A percentile compares a stretch with the other conserved stretches of the same genome.
phyloP scores from a whole-genome alignment of 2,329 filamentous ascomycete genomes.

The Septoria petroselini region DNA sequence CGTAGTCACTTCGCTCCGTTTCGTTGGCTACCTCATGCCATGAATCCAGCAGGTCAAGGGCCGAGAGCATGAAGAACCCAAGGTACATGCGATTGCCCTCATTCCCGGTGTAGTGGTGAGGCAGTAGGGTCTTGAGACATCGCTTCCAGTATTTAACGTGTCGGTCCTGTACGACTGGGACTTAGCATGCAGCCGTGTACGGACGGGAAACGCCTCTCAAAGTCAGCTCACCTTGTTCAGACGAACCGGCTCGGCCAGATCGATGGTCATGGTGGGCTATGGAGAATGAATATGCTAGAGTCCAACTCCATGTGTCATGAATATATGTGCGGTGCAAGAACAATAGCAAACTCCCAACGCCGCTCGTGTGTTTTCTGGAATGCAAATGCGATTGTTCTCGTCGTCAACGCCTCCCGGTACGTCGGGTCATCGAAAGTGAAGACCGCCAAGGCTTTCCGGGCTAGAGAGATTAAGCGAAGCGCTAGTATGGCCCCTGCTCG shows the following conservation, averaged over 20 bases:
- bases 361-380: not conserved
- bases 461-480: not conserved
- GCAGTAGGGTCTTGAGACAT: slow-evolving; percentile 77
- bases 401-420: not conserved
- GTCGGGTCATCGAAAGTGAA: too few species aligned
- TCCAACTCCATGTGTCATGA: slow-evolving; percentile 1
- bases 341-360: not conserved
- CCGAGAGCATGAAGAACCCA: slow-evolving; percentile 83
- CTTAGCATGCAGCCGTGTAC: slow-evolving; percentile 7
- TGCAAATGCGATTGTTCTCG: not conserved
- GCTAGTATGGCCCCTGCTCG: not conserved
- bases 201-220: not conserved
- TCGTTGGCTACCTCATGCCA: slow-evolving; percentile 54
- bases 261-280: slow-evolving; percentile 11
- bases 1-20: slow-evolving; percentile 55
- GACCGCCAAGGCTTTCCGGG: slow-evolving; percentile 1
- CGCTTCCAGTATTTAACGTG: slow-evolving; percentile 93
- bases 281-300: not conserved
- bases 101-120: slow-evolving; percentile 77
- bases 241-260: slow-evolving; percentile 15
- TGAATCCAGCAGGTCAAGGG: slow-evolving; percentile 73
- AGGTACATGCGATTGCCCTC: slow-evolving; percentile 89
- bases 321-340: slow-evolving; percentile 2
- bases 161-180: slow-evolving; percentile 23
- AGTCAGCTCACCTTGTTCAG: slow-evolving; percentile 18